phyloP scores from a whole-genome alignment of 768 basidiomycete genomes.

The Neoboletus brunneissimus region DNA sequence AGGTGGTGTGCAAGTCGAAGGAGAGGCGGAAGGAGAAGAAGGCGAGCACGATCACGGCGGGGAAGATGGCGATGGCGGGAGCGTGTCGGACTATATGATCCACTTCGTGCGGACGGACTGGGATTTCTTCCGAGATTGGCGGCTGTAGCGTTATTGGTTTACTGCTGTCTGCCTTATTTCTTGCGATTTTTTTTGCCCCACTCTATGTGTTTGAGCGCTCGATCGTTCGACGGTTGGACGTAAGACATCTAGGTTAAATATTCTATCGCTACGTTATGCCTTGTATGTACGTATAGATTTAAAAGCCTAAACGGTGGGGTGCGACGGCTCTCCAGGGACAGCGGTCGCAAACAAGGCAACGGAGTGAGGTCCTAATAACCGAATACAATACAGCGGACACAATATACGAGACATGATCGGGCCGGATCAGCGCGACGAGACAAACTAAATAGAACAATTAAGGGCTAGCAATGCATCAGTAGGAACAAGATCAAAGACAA shows the following conservation, averaged over 20 bases:
- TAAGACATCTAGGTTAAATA: constrained; percentile 5
- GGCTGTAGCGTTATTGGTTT: constrained; percentile 37
- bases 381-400: too few relatives aligned
- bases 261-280: constrained; percentile 19
- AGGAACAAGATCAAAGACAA: too few relatives aligned
- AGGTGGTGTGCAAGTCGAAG: constrained; percentile 29
- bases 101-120: constrained; percentile 56
- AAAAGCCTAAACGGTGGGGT: too few relatives aligned
- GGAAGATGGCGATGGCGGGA: constrained; percentile 62
- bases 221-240: neutral
- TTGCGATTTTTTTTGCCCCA: neutral
- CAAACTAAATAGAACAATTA: too few relatives aligned
- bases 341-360: too few relatives aligned
- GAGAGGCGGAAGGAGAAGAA: constrained; percentile 37
- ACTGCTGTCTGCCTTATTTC: neutral
- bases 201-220: neutral
- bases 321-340: too few relatives aligned
- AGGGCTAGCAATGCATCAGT: too few relatives aligned
- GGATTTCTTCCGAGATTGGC: constrained; percentile 74
- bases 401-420: too few relatives aligned
- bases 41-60: constrained; percentile 37
- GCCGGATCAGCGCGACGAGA: too few relatives aligned
- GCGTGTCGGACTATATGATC: constrained; percentile 84
- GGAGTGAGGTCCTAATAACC: too few relatives aligned
- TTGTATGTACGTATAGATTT: too few relatives aligned